Evolutionary conservation across 2,329 filamentous ascomycete species (phyloP).

Genomic region (Pseudopithomyces chartarum): DNA sequence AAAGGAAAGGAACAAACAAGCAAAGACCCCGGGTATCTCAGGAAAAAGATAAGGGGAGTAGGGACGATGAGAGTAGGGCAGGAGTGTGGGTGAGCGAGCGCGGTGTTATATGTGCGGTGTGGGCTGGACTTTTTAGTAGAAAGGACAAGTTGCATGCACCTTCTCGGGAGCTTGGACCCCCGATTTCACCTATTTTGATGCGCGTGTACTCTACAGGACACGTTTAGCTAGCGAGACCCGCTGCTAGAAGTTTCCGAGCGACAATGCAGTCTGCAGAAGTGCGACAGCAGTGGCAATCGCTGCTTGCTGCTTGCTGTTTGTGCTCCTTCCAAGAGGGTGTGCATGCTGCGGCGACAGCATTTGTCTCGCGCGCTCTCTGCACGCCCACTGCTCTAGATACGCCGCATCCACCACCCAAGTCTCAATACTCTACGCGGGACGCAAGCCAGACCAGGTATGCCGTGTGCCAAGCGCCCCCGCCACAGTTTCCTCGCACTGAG

Average conservation of each 20-base stretch:
- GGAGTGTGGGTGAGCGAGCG: slow-evolving; percentile 22
- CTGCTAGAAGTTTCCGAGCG: slow-evolving; percentile 24
- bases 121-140: slow-evolving; percentile 31
- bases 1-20: slow-evolving; percentile 17
- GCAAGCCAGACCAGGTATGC: not conserved
- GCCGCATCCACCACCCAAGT: too few relatives aligned
- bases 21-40: slow-evolving; percentile 37
- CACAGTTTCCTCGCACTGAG: not conserved
- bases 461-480: slow-evolving; percentile 1
- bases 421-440: too few relatives aligned
- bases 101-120: slow-evolving; percentile 35
- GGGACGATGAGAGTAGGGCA: slow-evolving; percentile 20
- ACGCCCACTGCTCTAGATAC: too few relatives aligned
- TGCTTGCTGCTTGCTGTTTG: too few relatives aligned
- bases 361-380: too few relatives aligned
- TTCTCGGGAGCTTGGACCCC: slow-evolving; percentile 17
- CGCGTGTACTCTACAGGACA: slow-evolving; percentile 37
- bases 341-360: too few relatives aligned
- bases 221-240: slow-evolving; percentile 27
- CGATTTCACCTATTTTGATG: slow-evolving; percentile 34
- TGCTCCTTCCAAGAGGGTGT: too few relatives aligned
- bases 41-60: slow-evolving; percentile 24
- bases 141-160: slow-evolving; percentile 27
- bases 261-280: too few relatives aligned
- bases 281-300: not conserved